Percentiles rank a stretch among this genome's conserved stretches.
Conservation (phyloP, 805 yeast species). For the Cyberlindnera saturnus region DNA sequence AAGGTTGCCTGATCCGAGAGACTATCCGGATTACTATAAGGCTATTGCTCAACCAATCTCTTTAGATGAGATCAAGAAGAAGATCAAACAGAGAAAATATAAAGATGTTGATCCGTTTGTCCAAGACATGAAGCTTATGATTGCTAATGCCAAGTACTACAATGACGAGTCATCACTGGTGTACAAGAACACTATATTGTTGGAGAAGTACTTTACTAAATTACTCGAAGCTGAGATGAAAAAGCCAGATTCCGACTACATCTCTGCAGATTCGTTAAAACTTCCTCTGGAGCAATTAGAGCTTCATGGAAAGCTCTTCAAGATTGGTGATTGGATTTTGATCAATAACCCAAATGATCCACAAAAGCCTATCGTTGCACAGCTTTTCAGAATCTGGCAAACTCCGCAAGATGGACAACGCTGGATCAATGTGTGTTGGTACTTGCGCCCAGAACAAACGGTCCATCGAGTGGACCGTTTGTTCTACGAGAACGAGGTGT, state of each 20-base stretch:
- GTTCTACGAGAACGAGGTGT: conserved; percentile 90
- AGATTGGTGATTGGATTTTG: conserved; percentile 94
- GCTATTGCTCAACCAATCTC: conserved; percentile 55
- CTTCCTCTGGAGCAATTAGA: conserved; percentile 76
- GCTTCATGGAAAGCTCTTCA: conserved; percentile 64
- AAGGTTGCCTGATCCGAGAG: conserved; percentile 63
- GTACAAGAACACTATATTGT: conserved; percentile 51
- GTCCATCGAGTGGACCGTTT: conserved; percentile 87
- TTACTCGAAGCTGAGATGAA: conserved; percentile 63
- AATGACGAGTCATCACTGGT: conserved; percentile 53
- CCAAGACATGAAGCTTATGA: conserved; percentile 68
- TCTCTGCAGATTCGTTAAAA: conserved; percentile 49
- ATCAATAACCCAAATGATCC: conserved; percentile 84
- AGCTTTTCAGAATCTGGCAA: conserved; percentile 89
- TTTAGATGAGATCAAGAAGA: conserved; percentile 68
- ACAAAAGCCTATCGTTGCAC: conserved; percentile 87
- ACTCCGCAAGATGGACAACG: conserved; percentile 65
- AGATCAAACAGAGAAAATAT: conserved; percentile 82
- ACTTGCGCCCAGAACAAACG: conserved; percentile 95
- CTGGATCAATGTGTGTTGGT: conserved; percentile 96
- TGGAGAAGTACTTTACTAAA: conserved; percentile 56
- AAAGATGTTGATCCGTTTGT: conserved; percentile 68
- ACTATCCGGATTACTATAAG: conserved; percentile 39
- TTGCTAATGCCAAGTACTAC: conserved; percentile 66
- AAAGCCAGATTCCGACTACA: conserved; percentile 76